Percentiles rank a stretch among this genome's conserved stretches.
Evolutionary conservation across 2,329 filamentous ascomycete species (phyloP).

Genomic region (Chrysoporthe deuterocubensis): DNA sequence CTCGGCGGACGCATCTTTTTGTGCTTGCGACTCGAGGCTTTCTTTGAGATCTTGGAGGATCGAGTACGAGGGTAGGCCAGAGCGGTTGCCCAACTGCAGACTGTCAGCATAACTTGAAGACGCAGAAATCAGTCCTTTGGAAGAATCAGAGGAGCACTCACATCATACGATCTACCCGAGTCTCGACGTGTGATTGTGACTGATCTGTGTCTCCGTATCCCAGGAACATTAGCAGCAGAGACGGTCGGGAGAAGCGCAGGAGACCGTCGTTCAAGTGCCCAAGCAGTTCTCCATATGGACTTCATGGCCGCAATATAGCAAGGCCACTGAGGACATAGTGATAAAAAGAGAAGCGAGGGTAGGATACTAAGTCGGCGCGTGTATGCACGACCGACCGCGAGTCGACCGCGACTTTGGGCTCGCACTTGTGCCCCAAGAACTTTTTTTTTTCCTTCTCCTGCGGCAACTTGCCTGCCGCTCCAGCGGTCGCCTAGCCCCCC

Average conservation of each 20-base stretch:
- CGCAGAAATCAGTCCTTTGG: not conserved
- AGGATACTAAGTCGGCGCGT: not conserved
- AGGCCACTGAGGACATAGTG: constrained; percentile 24
- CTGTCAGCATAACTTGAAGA: constrained; percentile 5
- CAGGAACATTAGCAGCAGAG: constrained; percentile 9
- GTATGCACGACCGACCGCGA: not conserved
- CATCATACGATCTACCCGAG: not conserved
- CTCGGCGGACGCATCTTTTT: not conserved
- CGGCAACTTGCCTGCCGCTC: constrained; percentile 10
- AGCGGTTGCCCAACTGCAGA: not conserved
- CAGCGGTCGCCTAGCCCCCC: not conserved
- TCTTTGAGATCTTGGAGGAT: constrained; percentile 26
- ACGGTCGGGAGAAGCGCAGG: constrained; percentile 18
- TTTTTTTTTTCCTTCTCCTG: constrained; percentile 14
- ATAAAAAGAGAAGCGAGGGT: not conserved
- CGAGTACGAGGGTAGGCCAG: constrained; percentile 24
- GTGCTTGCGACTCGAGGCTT: constrained; percentile 21
- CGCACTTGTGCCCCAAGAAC: constrained; percentile 9
- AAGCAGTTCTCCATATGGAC: constrained; percentile 25
- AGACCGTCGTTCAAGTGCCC: constrained; percentile 27
- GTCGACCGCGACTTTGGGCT: constrained; percentile 5
- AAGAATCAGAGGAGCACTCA: not conserved
- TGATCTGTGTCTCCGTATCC: not conserved
- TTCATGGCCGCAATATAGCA: constrained; percentile 21
- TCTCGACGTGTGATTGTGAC: not conserved